Conservation (phyloP, 169 alveolate genomes). For the Plasmodium vinckei region DNA sequence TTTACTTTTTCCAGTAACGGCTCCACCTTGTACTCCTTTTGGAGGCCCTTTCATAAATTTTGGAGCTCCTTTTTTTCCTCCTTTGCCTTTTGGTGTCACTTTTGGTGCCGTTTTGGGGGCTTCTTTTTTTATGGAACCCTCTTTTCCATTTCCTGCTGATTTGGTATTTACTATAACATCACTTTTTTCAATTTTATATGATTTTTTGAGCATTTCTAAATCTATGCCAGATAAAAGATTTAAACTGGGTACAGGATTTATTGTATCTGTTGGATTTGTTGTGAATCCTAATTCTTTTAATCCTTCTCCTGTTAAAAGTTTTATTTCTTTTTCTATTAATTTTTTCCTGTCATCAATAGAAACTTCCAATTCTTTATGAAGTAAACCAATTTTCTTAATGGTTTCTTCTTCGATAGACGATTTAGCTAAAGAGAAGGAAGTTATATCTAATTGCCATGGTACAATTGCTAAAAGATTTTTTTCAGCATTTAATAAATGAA, state of each 20-base stretch:
- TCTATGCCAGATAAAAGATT: constrained; percentile 78
- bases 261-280: constrained; percentile 40
- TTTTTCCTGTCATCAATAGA: constrained; percentile 73
- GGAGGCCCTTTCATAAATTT: constrained; percentile 86
- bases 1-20: constrained; percentile 75
- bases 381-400: constrained; percentile 50
- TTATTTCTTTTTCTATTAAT: constrained; percentile 68
- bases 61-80: constrained; percentile 79
- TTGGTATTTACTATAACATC: constrained; percentile 73
- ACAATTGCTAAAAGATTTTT: constrained; percentile 45
- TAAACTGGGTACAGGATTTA: constrained; percentile 33
- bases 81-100: constrained; percentile 73
- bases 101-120: constrained; percentile 51
- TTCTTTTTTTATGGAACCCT: constrained; percentile 63
- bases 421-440: constrained; percentile 74
- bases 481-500: constrained; percentile 50
- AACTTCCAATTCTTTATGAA: constrained; percentile 29
- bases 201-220: constrained; percentile 77
- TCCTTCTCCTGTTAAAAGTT: constrained; percentile 84
- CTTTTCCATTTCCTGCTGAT: constrained; percentile 74
- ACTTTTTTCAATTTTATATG: constrained; percentile 78
- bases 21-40: constrained; percentile 79
- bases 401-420: constrained; percentile 75
- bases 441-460: constrained; percentile 72
- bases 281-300: constrained; percentile 77